phyloP scores from a whole-genome alignment of 164 flowering plant genomes.

The Litsea cubeba region DNA sequence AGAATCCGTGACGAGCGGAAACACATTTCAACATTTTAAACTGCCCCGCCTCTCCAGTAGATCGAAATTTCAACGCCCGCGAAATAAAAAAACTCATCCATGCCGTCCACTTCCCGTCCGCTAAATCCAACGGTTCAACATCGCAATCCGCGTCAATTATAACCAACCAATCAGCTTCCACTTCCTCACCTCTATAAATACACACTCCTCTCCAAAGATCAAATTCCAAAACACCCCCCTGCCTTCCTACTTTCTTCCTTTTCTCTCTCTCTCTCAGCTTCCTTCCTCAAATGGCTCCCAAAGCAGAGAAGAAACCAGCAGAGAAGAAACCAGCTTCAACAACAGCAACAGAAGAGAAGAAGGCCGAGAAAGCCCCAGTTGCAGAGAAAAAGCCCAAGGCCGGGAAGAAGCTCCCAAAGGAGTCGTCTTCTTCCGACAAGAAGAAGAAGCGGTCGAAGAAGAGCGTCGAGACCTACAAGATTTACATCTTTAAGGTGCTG shows the following conservation, averaged over 20 bases:
- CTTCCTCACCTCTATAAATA: neutral
- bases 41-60: too few relatives aligned
- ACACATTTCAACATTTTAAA: too few relatives aligned
- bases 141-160: neutral
- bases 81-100: neutral
- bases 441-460: slow-evolving; percentile 7
- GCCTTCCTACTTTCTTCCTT: neutral
- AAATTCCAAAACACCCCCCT: neutral
- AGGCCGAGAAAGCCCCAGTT: neutral
- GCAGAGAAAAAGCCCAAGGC: neutral
- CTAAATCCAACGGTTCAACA: neutral
- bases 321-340: neutral
- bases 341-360: neutral
- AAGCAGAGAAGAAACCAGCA: neutral
- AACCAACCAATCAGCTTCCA: neutral
- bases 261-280: neutral
- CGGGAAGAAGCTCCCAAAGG: neutral
- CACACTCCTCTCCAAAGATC: too few relatives aligned
- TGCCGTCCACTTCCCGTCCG: neutral
- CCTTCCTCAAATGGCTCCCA: neutral
- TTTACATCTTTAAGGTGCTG: slow-evolving; percentile 8
- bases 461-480: slow-evolving; percentile 2
- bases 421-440: neutral
- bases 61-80: neutral
- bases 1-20: too few relatives aligned